phyloP scores from a whole-genome alignment of 2,329 filamentous ascomycete genomes.

The Hymenoscyphus salicellus region DNA sequence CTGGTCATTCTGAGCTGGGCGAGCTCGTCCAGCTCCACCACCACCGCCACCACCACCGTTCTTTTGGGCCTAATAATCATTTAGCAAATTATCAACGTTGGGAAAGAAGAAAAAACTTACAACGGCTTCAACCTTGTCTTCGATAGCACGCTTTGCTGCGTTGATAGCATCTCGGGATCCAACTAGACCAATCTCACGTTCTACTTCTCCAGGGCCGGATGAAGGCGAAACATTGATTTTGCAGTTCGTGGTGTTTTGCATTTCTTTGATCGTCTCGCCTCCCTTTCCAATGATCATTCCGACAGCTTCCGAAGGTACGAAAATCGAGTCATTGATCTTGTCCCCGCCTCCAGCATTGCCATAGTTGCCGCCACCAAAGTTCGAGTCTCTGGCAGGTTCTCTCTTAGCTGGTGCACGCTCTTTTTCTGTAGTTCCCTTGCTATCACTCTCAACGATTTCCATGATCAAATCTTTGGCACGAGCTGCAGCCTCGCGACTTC shows the following conservation, averaged over 20 bases:
- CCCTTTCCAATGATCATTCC: slow-evolving; percentile 97
- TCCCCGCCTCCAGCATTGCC: slow-evolving; percentile 47
- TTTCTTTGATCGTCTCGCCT: slow-evolving; percentile 90
- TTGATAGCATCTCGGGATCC: slow-evolving; percentile 74
- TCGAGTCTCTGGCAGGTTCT: slow-evolving; percentile 44
- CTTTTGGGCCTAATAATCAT: slow-evolving; percentile 49
- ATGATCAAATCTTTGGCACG: slow-evolving; percentile 84
- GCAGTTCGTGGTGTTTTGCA: slow-evolving; percentile 83
- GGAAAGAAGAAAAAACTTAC: slow-evolving; percentile 49
- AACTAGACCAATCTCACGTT: slow-evolving; percentile 83
- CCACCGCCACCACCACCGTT: slow-evolving; percentile 46
- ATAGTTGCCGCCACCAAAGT: slow-evolving; percentile 41
- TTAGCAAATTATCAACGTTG: not conserved
- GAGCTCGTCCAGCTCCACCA: slow-evolving; percentile 41
- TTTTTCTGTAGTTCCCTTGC: slow-evolving; percentile 45
- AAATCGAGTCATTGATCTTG: slow-evolving; percentile 79
- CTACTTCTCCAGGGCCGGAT: slow-evolving; percentile 70
- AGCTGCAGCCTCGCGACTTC: slow-evolving; percentile 68
- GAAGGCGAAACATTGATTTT: slow-evolving; percentile 92
- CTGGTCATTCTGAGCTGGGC: slow-evolving; percentile 49
- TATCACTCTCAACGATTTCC: slow-evolving; percentile 92
- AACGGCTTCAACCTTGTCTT: slow-evolving; percentile 88
- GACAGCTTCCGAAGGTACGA: slow-evolving; percentile 84
- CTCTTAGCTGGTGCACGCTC: slow-evolving; percentile 41
- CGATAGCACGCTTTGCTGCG: slow-evolving; percentile 78